Base-by-base conservation (phyloP, 164 flowering plant genomes). In the Vitis rotundifolia region DNA sequence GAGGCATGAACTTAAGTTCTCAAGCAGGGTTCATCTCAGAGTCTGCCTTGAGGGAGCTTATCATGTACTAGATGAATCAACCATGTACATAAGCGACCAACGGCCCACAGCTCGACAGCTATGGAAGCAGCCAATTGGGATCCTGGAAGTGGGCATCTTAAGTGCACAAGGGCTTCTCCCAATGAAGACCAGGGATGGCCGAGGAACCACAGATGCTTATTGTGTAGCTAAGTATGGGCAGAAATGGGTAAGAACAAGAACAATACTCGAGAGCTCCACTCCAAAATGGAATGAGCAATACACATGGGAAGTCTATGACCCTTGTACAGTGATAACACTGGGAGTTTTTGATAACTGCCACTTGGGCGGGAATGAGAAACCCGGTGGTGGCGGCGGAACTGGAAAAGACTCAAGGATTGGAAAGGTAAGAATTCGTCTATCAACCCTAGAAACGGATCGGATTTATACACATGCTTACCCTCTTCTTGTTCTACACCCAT, bases 201-300 rank as follows among this genome's bases (percentile, higher is more conserved):
- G 75, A 63, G 82, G 79, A 44, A 71, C 84, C 44, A 87, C 95
- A 26, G 97, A 91, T 76, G 88, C 95, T 12, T 91, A 89, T 66
- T 91, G 97, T 61, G 94, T 91, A 1, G 97, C 94, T 8, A 91
- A 86, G 73, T 91, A 84, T 58, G 97, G 97, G 8, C 91, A 77
- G 70, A 92, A 92, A 70, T 92, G 97, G 97, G 91, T 90, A 1
- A 71, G 94, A 26, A 90, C 94, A 1, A 81, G 94, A 72, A 89
- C 94, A 1, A 79, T 88, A 54, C 64, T 83, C 11, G 87, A 82
- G 19, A 88, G 77, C 71, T 79, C 70, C 54, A 81, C 71, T 49
- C 93, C 93, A 1, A 86, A 81, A 57, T 86, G 91, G 91, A 86
- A 86, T 29, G 91, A 87, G 74, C 90, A 89, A 55, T 86, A 86